Evolutionary conservation across 768 basidiomycete genomes (phyloP).

Genomic region (Collybiopsis luxurians): DNA sequence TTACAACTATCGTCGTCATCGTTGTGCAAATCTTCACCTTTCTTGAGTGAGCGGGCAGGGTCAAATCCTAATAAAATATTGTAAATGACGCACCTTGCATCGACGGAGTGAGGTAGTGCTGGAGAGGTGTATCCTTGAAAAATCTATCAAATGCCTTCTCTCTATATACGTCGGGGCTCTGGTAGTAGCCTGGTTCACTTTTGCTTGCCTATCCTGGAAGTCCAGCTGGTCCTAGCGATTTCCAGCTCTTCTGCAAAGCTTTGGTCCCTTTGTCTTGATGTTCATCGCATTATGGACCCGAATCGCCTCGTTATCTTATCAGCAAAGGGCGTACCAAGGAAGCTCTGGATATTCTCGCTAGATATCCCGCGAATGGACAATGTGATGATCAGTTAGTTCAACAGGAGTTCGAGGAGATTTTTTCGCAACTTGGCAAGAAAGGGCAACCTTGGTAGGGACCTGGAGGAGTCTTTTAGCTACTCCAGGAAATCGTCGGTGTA

Average conservation of each 20-base stretch:
- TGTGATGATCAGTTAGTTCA: slow-evolving; percentile 40
- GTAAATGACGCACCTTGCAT: too few relatives aligned
- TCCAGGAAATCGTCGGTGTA: slow-evolving; percentile 50
- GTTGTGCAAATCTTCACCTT: too few relatives aligned
- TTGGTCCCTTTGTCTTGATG: slow-evolving; percentile 38
- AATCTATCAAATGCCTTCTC: too few relatives aligned
- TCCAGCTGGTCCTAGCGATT: slow-evolving; percentile 60
- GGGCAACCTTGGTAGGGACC: slow-evolving; percentile 35
- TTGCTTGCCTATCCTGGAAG: slow-evolving; percentile 49
- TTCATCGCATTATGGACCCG: slow-evolving; percentile 41
- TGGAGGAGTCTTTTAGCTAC: slow-evolving; percentile 47
- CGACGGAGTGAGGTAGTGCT: too few relatives aligned
- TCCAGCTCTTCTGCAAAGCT: slow-evolving; percentile 48
- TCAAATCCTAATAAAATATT: too few relatives aligned
- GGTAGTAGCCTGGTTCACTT: slow-evolving; percentile 31
- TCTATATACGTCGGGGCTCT: too few relatives aligned
- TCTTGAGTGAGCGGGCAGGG: too few relatives aligned
- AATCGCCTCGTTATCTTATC: slow-evolving; percentile 46
- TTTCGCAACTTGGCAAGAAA: slow-evolving; percentile 43
- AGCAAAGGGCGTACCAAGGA: slow-evolving; percentile 38
- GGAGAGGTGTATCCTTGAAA: too few relatives aligned
- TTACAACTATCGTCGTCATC: too few relatives aligned
- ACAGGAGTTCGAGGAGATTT: slow-evolving; percentile 58
- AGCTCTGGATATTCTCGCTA: slow-evolving; percentile 46
- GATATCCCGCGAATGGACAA: slow-evolving; percentile 50